Percentiles rank a stretch among this genome's conserved stretches.
Conservation (phyloP, 2,329 filamentous ascomycete genomes). For the Trichoderma asperellum region DNA sequence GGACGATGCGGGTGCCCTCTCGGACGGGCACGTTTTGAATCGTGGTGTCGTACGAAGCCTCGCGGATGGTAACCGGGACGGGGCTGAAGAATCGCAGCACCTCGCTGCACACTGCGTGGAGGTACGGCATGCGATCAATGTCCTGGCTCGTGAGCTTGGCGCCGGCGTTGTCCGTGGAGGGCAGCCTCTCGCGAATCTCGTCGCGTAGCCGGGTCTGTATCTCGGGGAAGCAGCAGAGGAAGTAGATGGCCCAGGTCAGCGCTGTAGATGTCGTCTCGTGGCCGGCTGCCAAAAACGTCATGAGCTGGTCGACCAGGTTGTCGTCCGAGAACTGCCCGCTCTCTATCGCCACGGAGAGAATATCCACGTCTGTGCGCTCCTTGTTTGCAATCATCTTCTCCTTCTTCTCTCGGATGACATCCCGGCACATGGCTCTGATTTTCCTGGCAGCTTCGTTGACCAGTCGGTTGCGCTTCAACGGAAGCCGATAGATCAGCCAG, state of each 20-base stretch:
- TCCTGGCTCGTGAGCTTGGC: conserved; percentile 49
- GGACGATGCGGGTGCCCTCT: conserved; percentile 69
- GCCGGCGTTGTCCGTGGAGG: conserved; percentile 47
- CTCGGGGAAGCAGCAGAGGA: conserved; percentile 67
- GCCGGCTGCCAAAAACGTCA: conserved; percentile 84
- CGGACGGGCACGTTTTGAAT: conserved; percentile 69
- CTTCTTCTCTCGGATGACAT: conserved; percentile 74
- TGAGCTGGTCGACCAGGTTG: conserved; percentile 83
- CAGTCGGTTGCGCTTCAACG: conserved; percentile 71
- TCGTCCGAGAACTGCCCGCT: conserved; percentile 77
- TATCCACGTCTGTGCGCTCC: conserved; percentile 65
- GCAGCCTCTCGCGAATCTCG: conserved; percentile 67
- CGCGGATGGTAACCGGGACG: conserved; percentile 71
- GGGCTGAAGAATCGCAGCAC: conserved; percentile 73
- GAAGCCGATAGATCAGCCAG: conserved; percentile 65
- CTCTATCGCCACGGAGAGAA: conserved; percentile 78
- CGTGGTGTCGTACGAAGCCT: conserved; percentile 65
- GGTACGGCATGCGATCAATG: conserved; percentile 76
- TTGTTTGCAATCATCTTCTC: conserved; percentile 51
- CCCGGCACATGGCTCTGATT: conserved; percentile 68
- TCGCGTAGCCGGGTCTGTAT: conserved; percentile 68
- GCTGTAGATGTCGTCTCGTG: conserved; percentile 80
- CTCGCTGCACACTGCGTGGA: conserved; percentile 79
- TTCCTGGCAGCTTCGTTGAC: conserved; percentile 58
- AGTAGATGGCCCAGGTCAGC: conserved; percentile 75